A percentile compares a stretch with the other conserved stretches of the same genome.
Conservation (phyloP, 2,329 filamentous ascomycete genomes). For the Torrubiella hemipterigena region DNA sequence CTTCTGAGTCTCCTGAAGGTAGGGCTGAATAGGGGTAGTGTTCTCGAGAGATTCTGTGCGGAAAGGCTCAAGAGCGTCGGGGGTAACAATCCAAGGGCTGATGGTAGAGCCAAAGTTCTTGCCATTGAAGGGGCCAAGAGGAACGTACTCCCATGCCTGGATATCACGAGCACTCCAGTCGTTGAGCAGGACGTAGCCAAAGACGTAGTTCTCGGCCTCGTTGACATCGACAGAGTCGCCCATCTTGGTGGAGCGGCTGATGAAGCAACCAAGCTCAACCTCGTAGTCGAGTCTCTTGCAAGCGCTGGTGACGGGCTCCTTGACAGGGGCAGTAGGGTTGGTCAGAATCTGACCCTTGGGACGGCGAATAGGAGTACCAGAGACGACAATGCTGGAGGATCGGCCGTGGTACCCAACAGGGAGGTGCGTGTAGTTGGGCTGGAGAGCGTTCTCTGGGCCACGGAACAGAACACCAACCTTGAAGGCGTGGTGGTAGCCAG, state of each 20-base stretch:
- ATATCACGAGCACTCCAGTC: constrained; percentile 55
- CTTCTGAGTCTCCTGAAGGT: constrained; percentile 42
- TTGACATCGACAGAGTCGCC: constrained; percentile 54
- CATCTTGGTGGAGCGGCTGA: constrained; percentile 53
- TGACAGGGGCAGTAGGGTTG: constrained; percentile 33
- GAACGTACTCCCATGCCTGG: constrained; percentile 48
- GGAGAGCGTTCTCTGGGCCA: constrained; percentile 59
- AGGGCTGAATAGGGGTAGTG: constrained; percentile 20
- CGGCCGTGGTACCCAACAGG: constrained; percentile 75
- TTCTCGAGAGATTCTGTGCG: constrained; percentile 16
- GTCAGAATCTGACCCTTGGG: constrained; percentile 62
- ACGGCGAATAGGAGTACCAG: constrained; percentile 58
- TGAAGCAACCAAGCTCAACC: constrained; percentile 65
- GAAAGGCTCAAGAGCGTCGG: constrained; percentile 37
- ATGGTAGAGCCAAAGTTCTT: constrained; percentile 51
- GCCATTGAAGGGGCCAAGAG: constrained; percentile 48
- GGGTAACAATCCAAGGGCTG: constrained; percentile 49
- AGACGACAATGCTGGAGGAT: constrained; percentile 63
- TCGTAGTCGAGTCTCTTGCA: constrained; percentile 60
- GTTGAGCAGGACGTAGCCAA: constrained; percentile 55
- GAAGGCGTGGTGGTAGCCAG: constrained; percentile 67
- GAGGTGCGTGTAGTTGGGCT: constrained; percentile 71
- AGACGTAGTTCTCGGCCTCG: constrained; percentile 58
- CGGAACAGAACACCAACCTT: constrained; percentile 59
- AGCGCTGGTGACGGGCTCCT: constrained; percentile 47